phyloP scores from a whole-genome alignment of 2,329 filamentous ascomycete genomes.

The Fusarium lyarnte region DNA sequence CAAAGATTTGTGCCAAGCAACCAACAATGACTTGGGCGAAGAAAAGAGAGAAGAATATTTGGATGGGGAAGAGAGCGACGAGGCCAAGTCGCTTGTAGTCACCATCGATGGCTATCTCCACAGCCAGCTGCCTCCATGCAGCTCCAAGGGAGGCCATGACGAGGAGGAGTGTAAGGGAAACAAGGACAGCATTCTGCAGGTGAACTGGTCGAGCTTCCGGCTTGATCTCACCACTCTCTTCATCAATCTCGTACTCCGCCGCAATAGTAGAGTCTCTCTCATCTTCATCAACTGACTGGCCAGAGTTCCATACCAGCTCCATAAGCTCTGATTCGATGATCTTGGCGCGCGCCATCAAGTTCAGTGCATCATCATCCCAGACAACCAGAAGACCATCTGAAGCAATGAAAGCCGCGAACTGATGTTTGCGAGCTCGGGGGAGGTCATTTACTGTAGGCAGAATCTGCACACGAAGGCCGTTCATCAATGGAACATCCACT shows the following conservation, averaged over 20 bases:
- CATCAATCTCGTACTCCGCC: constrained; percentile 69
- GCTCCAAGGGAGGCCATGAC: constrained; percentile 74
- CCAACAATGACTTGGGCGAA: constrained; percentile 82
- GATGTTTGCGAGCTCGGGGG: constrained; percentile 76
- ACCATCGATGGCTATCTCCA: constrained; percentile 73
- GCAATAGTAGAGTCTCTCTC: constrained; percentile 59
- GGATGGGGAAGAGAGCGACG: constrained; percentile 72
- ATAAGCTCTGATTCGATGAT: constrained; percentile 80
- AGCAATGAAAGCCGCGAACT: constrained; percentile 82
- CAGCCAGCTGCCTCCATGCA: constrained; percentile 74
- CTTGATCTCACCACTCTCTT: constrained; percentile 74
- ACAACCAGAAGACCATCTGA: constrained; percentile 77
- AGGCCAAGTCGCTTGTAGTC: constrained; percentile 72
- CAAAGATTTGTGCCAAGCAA: constrained; percentile 78
- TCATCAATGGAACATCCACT: constrained; percentile 78
- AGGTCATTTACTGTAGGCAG: constrained; percentile 77
- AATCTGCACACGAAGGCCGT: constrained; percentile 81
- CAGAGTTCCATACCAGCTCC: constrained; percentile 77
- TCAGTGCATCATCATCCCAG: constrained; percentile 83
- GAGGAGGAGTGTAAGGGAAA: constrained; percentile 72
- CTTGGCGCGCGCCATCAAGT: constrained; percentile 74
- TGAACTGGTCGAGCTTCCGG: constrained; percentile 74
- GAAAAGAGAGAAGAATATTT: constrained; percentile 85
- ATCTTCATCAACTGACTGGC: constrained; percentile 63
- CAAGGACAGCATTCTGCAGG: constrained; percentile 74